Conservation (phyloP, 1,284 basidiomycete species). For the Xanthoconium separans region DNA sequence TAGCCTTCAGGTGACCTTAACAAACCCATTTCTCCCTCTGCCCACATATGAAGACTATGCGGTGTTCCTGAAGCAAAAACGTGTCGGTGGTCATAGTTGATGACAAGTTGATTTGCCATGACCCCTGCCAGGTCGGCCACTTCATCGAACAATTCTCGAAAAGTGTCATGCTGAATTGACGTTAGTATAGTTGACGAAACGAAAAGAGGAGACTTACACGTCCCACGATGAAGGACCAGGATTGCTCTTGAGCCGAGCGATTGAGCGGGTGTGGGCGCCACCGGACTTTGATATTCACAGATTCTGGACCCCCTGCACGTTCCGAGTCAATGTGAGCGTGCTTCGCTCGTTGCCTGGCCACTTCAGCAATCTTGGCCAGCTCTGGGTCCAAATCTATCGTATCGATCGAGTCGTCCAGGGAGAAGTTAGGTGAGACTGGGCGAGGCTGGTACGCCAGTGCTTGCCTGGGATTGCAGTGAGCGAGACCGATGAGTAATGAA, state of each 20-base stretch:
- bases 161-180: conserved; percentile 53
- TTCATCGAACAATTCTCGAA: conserved; percentile 59
- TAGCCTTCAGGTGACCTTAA: conserved; percentile 6
- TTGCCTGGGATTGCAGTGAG: conserved; percentile 38
- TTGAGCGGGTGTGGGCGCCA: conserved; percentile 66
- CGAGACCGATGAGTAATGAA: background rate
- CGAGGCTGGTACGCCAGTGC: conserved; percentile 42
- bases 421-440: conserved; percentile 43
- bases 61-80: conserved; percentile 69
- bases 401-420: conserved; percentile 49
- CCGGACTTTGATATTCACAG: conserved; percentile 51
- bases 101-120: conserved; percentile 48
- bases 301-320: conserved; percentile 38
- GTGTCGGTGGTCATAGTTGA: conserved; percentile 57
- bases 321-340: conserved; percentile 20
- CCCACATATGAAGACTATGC: conserved; percentile 61
- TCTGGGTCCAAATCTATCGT: conserved; percentile 58
- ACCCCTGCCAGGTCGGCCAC: conserved; percentile 59
- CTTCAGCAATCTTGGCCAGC: conserved; percentile 51
- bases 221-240: conserved; percentile 55
- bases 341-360: conserved; percentile 30
- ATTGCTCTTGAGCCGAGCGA: conserved; percentile 35
- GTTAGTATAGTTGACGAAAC: background rate
- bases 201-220: conserved; percentile 42
- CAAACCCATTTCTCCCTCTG: conserved; percentile 62